phyloP scores from a whole-genome alignment of 208 protist species.

The Leishmania tropica region DNA sequence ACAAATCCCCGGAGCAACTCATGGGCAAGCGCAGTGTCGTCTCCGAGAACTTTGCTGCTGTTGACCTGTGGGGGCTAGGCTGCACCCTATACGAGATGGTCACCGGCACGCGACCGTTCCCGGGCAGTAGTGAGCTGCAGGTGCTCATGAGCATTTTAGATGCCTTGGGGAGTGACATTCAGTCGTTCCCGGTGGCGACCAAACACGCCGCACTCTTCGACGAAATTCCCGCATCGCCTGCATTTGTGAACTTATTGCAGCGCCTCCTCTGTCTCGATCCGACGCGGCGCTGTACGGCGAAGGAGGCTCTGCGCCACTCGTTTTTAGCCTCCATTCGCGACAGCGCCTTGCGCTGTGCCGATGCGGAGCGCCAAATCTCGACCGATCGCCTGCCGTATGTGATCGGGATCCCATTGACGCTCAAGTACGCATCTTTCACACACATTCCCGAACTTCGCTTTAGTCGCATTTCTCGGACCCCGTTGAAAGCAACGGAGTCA shows the following conservation, averaged over 20 bases:
- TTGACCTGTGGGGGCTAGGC: conserved; percentile 81
- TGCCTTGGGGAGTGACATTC: conserved; percentile 58
- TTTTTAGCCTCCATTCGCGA: conserved; percentile 45
- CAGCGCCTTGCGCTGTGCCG: background rate
- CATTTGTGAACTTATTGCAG: conserved; percentile 50
- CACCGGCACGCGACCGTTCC: conserved; percentile 56
- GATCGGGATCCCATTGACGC: conserved; percentile 24
- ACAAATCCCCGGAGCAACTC: conserved; percentile 82
- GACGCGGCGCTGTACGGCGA: conserved; percentile 41
- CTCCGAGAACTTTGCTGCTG: conserved; percentile 43
- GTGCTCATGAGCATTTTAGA: conserved; percentile 68
- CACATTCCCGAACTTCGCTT: conserved; percentile 25
- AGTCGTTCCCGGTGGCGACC: conserved; percentile 40
- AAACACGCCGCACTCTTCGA: conserved; percentile 44
- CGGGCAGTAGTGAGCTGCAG: conserved; percentile 61
- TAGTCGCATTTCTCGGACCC: conserved; percentile 18
- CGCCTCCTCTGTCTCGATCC: conserved; percentile 70
- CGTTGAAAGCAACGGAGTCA: background rate
- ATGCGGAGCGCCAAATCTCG: background rate
- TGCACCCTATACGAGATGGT: conserved; percentile 78
- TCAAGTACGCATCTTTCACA: conserved; percentile 23
- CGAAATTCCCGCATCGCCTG: conserved; percentile 32
- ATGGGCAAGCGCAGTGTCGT: conserved; percentile 37
- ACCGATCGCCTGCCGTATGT: background rate
- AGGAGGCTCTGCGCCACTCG: conserved; percentile 56